phyloP scores from a whole-genome alignment of 2,329 filamentous ascomycete genomes.

The Colletotrichum sp. region DNA sequence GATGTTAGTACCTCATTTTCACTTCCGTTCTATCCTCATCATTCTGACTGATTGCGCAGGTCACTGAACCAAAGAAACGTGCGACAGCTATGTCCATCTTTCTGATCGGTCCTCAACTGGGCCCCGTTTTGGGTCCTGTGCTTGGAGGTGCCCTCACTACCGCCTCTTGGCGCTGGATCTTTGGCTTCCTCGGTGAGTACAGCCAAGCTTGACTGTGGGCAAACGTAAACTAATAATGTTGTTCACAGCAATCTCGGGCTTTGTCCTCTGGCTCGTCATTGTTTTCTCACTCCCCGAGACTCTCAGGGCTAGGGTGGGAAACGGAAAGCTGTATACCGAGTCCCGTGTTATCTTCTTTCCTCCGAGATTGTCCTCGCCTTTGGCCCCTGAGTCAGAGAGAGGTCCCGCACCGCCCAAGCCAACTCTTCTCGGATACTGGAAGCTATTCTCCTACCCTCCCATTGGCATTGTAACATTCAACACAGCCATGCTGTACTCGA shows the following conservation, averaged over 20 bases:
- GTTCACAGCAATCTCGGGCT: constrained; percentile 30
- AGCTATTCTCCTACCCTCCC: constrained; percentile 34
- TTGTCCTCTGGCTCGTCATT: constrained; percentile 31
- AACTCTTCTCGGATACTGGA: constrained; percentile 29
- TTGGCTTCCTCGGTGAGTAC: constrained; percentile 39
- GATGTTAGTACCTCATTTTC: constrained; percentile 29
- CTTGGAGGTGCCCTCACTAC: constrained; percentile 44
- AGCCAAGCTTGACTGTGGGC: not conserved
- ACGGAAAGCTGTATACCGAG: constrained; percentile 34
- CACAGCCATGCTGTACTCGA: constrained; percentile 36
- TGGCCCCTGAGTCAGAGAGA: constrained; percentile 27
- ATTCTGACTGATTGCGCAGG: constrained; percentile 29
- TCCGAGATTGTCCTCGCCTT: constrained; percentile 24
- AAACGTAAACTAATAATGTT: not conserved
- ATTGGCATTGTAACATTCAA: constrained; percentile 37
- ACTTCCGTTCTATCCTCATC: not conserved
- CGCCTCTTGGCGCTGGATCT: constrained; percentile 47
- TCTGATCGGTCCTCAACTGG: constrained; percentile 46
- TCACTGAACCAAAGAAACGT: constrained; percentile 33
- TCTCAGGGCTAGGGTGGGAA: constrained; percentile 47
- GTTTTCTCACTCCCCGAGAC: constrained; percentile 49
- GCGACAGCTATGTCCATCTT: constrained; percentile 46
- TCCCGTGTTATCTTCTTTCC: constrained; percentile 24
- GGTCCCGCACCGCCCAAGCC: constrained; percentile 33
- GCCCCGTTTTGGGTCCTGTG: constrained; percentile 47